Conservation (phyloP, 2,329 filamentous ascomycete genomes). For the Nigrospora oryzae region DNA sequence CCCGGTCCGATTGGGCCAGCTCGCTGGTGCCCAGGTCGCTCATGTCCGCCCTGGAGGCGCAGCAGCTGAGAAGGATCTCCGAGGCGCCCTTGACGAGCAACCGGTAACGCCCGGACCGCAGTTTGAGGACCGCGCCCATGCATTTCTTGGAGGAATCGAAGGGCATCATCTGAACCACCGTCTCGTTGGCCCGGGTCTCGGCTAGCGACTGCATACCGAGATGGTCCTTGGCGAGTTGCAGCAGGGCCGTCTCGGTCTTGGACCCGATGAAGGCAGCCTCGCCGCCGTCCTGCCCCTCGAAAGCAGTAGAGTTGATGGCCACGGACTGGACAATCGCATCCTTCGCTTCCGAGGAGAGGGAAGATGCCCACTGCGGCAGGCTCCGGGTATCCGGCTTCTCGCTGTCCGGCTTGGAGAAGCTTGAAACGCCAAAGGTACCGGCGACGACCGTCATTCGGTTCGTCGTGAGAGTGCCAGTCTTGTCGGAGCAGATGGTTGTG, state of each 20-base stretch:
- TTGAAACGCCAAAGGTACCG: constrained; percentile 49
- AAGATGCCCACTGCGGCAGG: constrained; percentile 20
- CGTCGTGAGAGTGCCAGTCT: constrained; percentile 67
- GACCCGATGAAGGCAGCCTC: constrained; percentile 41
- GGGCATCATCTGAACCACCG: constrained; percentile 40
- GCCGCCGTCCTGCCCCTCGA: constrained; percentile 40
- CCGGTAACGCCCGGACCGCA: constrained; percentile 35
- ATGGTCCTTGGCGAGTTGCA: constrained; percentile 39
- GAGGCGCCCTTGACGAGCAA: constrained; percentile 48
- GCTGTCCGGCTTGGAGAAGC: constrained; percentile 16
- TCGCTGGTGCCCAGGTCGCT: constrained; percentile 31
- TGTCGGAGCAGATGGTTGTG: constrained; percentile 72
- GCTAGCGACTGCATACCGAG: constrained; percentile 38
- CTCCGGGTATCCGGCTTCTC: constrained; percentile 10
- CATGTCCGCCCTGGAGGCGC: constrained; percentile 22
- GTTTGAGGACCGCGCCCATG: constrained; percentile 45
- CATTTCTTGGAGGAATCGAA: constrained; percentile 48
- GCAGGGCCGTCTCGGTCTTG: constrained; percentile 47
- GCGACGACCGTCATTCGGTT: constrained; percentile 73
- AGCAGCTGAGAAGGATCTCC: constrained; percentile 42
- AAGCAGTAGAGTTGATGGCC: constrained; percentile 50
- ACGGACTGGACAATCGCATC: constrained; percentile 31
- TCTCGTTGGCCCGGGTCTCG: constrained; percentile 35
- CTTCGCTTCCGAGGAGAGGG: constrained; percentile 18
- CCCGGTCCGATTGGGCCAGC: constrained; percentile 48